Conservation (phyloP, 208 protist species). For the Naegleria gruberi region DNA sequence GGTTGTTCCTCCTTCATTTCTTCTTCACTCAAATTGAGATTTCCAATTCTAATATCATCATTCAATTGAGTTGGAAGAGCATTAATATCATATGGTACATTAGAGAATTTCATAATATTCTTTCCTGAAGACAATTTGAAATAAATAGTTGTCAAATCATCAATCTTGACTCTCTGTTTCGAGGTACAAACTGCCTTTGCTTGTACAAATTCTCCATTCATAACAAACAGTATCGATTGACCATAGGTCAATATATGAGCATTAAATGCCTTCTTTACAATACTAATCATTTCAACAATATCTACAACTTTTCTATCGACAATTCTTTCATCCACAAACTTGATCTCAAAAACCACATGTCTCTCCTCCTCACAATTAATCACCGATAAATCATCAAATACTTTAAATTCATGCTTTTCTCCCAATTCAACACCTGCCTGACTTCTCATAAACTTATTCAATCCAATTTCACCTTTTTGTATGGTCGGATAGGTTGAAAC, state of each 20-base stretch:
- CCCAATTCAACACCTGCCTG: neutral
- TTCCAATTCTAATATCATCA: neutral
- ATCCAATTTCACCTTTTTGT: neutral
- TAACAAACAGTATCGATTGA: neutral
- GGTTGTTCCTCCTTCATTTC: neutral
- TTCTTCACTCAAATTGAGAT: neutral
- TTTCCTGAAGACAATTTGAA: neutral
- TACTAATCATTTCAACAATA: neutral
- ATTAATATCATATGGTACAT: neutral
- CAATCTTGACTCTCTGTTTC: neutral
- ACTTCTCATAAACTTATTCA: neutral
- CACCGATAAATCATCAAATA: neutral
- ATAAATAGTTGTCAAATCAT: neutral
- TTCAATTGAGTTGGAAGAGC: neutral
- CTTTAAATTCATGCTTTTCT: neutral
- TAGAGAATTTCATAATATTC: neutral
- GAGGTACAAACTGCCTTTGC: neutral
- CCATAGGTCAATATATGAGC: neutral
- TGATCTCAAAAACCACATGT: neutral
- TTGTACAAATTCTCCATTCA: neutral
- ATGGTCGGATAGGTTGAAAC: neutral
- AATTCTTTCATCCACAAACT: neutral
- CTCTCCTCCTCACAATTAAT: too few species aligned
- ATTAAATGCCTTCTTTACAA: neutral
- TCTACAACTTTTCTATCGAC: neutral